Evolutionary conservation across 257 asterid genomes (phyloP), one percentile per base, ranked within the genome.

Genomic region (Ballota nigra): DNA sequence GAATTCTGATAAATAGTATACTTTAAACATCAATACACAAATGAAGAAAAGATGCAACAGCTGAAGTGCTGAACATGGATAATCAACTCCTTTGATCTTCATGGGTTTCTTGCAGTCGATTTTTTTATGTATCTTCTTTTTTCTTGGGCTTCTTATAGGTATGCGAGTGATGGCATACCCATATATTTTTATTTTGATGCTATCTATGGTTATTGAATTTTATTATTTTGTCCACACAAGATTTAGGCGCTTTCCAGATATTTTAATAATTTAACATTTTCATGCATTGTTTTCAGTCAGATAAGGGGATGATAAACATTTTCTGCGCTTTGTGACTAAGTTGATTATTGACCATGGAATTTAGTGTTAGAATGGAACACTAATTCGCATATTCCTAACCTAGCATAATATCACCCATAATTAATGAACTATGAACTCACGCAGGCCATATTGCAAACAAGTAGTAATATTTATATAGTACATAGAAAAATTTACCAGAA

Each of bases 401-500:
- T 43, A 43, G 52, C 52, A 43, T 13, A 43, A 43, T 15, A 43
- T 43, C 52, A 43, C 52, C 52, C 52, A 43, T 15, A 43, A 4
- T 43, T 43, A 15, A 43, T 43, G 52, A 43, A 15, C n/a, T 43
- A 43, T 8, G 52, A 13, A 43, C 52, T 23, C 22, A 15, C 18
- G n/a, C 23, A 20, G 59, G 59, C 53, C n/a, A 12, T 29, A 47
- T 47, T 47, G 20, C 55, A n/a, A 61, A 20, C 10, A 47, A 57
- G 47, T 2, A 8, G 59, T 15, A 26, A 43, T 10, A 43, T 62
- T 18, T 26, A 49, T 0, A 52, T 52, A 49, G 70, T 23, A 40
- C 0, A 22, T 7, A 62, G 28, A 23, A 6, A 33, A 29, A 11
- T n/a, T 86, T 87, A 94, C 97, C 96, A 94, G 87, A 31, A 94